A percentile compares a stretch with the other conserved stretches of the same genome.
These are phyloP conservation scores for Pisolithus thermaeus DNA, from an alignment of 1,284 basidiomycete genomes.

Conservation along the genomic window DNA sequence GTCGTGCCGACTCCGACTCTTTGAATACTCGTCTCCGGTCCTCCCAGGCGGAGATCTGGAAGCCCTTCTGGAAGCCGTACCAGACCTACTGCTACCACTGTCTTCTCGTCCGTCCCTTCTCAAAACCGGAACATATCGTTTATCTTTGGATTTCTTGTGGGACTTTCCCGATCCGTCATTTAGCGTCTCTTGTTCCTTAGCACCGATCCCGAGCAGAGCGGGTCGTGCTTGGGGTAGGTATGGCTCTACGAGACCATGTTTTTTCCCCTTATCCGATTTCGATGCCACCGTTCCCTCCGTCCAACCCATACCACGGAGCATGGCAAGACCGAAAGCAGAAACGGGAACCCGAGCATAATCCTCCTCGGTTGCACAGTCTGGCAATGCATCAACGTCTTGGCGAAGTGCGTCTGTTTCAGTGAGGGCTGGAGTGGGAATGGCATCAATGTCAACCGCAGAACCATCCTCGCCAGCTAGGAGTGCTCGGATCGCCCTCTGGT, in stretches of 20 bases:
- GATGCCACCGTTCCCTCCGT: constrained; percentile 74
- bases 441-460: constrained; percentile 36
- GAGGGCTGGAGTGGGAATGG: constrained; percentile 52
- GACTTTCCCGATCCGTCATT: constrained; percentile 51
- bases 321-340: constrained; percentile 88
- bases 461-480: constrained; percentile 52
- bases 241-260: constrained; percentile 60
- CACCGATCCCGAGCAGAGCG: constrained; percentile 84
- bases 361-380: constrained; percentile 69
- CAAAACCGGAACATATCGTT: constrained; percentile 72
- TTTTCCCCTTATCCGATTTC: constrained; percentile 37
- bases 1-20: constrained; percentile 10
- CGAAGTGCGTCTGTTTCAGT: constrained; percentile 77
- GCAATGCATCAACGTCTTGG: constrained; percentile 75
- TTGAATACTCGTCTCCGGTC: constrained; percentile 9
- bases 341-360: constrained; percentile 92
- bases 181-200: constrained; percentile 71
- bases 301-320: constrained; percentile 97
- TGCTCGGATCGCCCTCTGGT: constrained; percentile 68
- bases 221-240: constrained; percentile 80
- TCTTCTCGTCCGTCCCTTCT: constrained; percentile 45
- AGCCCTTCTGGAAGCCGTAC: constrained; percentile 20
- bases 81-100: constrained; percentile 17
- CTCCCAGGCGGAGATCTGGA: constrained; percentile 26
- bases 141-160: constrained; percentile 46